phyloP scores from a whole-genome alignment of 164 flowering plant species.

The Vitis rotundifolia region DNA sequence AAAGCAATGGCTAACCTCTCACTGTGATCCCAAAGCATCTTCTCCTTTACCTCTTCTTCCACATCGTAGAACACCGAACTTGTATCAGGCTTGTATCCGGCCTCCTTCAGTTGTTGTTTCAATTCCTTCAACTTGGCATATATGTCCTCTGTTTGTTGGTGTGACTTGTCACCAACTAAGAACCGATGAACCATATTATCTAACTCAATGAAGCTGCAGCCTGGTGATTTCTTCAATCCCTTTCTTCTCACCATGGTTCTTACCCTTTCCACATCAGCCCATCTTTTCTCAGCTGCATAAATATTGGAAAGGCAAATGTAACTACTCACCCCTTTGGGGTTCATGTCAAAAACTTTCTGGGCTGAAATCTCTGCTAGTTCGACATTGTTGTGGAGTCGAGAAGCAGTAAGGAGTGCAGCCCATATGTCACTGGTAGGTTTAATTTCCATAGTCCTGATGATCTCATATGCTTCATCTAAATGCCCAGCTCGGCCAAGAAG shows the following conservation, averaged over 20 bases:
- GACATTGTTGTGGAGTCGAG: slow-evolving; percentile 38
- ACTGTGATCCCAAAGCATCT: slow-evolving; percentile 50
- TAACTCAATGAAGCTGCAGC: slow-evolving; percentile 47
- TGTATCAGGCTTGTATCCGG: slow-evolving; percentile 40
- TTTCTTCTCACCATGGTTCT: slow-evolving; percentile 29
- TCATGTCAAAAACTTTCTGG: slow-evolving; percentile 28
- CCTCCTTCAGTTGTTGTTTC: slow-evolving; percentile 28
- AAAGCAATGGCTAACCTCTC: slow-evolving; percentile 52
- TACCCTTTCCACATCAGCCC: slow-evolving; percentile 48
- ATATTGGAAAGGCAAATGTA: slow-evolving; percentile 45
- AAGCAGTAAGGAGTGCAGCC: slow-evolving; percentile 50
- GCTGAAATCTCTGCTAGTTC: slow-evolving; percentile 44
- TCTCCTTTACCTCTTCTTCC: slow-evolving; percentile 39
- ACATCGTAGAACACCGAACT: slow-evolving; percentile 42
- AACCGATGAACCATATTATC: slow-evolving; percentile 37
- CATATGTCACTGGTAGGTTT: slow-evolving; percentile 40
- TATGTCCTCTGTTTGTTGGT: slow-evolving; percentile 32
- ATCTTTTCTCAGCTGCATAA: slow-evolving; percentile 43
- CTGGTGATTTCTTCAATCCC: slow-evolving; percentile 38
- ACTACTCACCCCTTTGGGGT: slow-evolving; percentile 30
- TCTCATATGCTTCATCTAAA: slow-evolving; percentile 41
- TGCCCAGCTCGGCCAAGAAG: slow-evolving; percentile 52
- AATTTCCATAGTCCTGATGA: slow-evolving; percentile 35
- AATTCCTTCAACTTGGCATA: slow-evolving; percentile 37
- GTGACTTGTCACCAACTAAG: slow-evolving; percentile 43